Percentiles rank a stretch among this genome's conserved stretches.
Evolutionary conservation across 2,329 filamentous ascomycete genomes (phyloP).

Genomic region (Fusarium beomiforme): DNA sequence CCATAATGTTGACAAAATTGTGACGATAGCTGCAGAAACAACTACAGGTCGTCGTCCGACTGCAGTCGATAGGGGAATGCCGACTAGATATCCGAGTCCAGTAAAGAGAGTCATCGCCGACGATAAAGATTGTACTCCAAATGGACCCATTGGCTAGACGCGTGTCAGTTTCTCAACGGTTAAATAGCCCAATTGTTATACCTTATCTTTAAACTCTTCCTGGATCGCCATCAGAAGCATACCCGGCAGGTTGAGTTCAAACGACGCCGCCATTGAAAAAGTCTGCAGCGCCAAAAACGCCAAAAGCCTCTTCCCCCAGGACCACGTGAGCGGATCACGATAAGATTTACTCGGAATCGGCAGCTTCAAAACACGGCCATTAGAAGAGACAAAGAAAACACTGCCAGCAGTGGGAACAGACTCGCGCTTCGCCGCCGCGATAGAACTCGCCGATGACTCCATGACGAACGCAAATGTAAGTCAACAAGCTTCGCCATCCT

Average conservation of each 20-base stretch:
- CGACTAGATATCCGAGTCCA: slow-evolving; percentile 8
- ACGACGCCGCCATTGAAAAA: slow-evolving; percentile 7
- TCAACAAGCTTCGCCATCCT: neutral
- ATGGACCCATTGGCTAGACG: neutral
- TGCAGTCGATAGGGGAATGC: slow-evolving; percentile 26
- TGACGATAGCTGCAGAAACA: neutral
- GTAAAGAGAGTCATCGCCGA: slow-evolving; percentile 27
- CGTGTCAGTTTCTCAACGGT: fast-evolving
- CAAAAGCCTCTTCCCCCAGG: slow-evolving; percentile 1
- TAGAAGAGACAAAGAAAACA: slow-evolving; percentile 36
- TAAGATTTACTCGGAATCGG: slow-evolving; percentile 31
- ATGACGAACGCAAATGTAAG: neutral
- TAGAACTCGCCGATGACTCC: neutral
- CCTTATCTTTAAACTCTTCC: slow-evolving; percentile 8
- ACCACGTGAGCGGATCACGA: slow-evolving; percentile 35
- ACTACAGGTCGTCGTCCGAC: slow-evolving; percentile 27
- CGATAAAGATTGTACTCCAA: neutral
- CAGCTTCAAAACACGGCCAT: slow-evolving; percentile 24
- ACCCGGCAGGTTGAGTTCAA: slow-evolving; percentile 23
- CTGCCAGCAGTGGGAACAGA: slow-evolving; percentile 37
- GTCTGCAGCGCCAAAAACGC: slow-evolving; percentile 15
- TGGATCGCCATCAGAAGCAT: neutral
- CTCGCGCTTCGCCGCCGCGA: neutral
- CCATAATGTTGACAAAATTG: slow-evolving; percentile 7
- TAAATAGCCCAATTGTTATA: fast-evolving